Evolutionary conservation across 352 stramenopile genomes (phyloP), one percentile per base, ranked within the genome.

Genomic region (Phytophthora boehmeriae): DNA sequence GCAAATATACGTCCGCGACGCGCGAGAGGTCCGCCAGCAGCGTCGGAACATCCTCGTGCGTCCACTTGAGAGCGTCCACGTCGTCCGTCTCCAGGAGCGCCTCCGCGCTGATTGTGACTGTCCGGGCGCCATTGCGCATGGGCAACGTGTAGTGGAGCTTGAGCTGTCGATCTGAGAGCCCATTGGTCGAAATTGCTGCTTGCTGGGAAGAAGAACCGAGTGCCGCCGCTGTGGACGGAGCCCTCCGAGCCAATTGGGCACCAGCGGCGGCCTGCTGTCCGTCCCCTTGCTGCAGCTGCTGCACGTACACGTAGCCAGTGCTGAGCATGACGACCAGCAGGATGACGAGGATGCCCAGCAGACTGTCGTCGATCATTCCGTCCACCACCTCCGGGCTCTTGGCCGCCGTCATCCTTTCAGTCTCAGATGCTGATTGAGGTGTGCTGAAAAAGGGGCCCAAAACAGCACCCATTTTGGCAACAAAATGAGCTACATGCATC

Each of bases 301-400:
- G 81, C 14, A 88, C 39, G 51, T 88, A 89, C 11, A 92, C 76
- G 67, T 92, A 92, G 43, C 83, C 85, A 0, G 83, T 90, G 59
- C 79, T 87, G 30, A 90, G 63, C 63, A 90, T 71, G 32, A 92
- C 70, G 9, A 90, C 75, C 27, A 92, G 74, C 32, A 92, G 64
- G 48, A 92, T 68, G 57, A 92, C 70, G 32, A 92, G 66, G 52
- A 90, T 73, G 51, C 79, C 80, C 45, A 92, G 59, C 46, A 84
- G 73, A 58, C 77, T 88, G 64, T 92, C 83, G 67, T 89, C 80
- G 52, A 86, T 73, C 68, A 86, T 75, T 34, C 59, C 57, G 59
- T 87, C 77, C 38, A 85, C 54, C 10, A 82, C 64, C 38, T 87
- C 76, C 39, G 72, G 65, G 56, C 64, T 75, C 54, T 76, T 75